Evolutionary conservation across 2,329 filamentous ascomycete species (phyloP), one percentile per base, ranked within the genome.

Genomic region (Colletotrichum sp.): DNA sequence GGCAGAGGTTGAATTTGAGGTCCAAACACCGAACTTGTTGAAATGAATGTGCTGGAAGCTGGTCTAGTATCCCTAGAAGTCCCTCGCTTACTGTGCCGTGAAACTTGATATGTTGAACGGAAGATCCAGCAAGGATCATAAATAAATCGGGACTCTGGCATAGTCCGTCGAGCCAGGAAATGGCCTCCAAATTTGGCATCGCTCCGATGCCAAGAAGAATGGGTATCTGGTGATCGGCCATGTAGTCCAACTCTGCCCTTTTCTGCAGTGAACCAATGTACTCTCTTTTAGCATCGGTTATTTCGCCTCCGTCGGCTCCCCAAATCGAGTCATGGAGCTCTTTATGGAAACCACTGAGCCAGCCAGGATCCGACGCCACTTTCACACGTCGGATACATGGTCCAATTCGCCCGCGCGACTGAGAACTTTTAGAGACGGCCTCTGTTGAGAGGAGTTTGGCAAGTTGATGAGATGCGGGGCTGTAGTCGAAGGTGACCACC

Each of bases 401-500:
- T 61, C 57, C 57, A 29, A 61, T 61, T 32, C 57, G 27, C 11
- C 57, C 57, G 57, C 57, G 57, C 27, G 27, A 32, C 57, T 61
- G 57, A 61, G 57, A 16, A 61, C 16, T 5, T 4, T 3, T 13
- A 61, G 57, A 61, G 57, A 12, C 25, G 57, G 57, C 57, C 57
- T 61, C 57, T 32, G 27, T 32, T 61, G 57, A 61, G 27, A 61
- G 57, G 27, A 61, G 15, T 29, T 64, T 7, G 15, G 62, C 62
- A 64, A 64, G 34, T 64, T 64, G 34, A 44, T 6, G 62, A 64
- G 62, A 64, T 39, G 62, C 62, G 3, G 62, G 27, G 19, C 76
- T 77, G 25, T 76, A 76, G 34, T 80, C 74, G 25, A 80, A 78
- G 2, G 30, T 7, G 8, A 79, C 52, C 1, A 76, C 71, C 22